A percentile compares a stretch with the other conserved stretches of the same genome.
Evolutionary conservation across 768 basidiomycete species (phyloP).

Genomic region (Pulveroboletus sp.): DNA sequence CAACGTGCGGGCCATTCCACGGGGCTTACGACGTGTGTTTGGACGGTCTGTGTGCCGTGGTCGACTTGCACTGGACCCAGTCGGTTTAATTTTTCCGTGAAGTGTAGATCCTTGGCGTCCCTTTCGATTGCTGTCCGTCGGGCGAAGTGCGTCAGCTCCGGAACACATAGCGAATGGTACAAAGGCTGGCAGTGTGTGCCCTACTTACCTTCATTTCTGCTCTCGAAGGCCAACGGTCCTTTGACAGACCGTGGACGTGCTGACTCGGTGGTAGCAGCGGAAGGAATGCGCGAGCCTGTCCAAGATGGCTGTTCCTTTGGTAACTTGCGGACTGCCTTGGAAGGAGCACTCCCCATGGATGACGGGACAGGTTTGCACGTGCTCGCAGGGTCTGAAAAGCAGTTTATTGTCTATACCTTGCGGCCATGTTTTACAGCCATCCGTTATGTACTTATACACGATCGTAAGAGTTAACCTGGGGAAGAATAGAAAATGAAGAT

Average conservation of each 20-base stretch:
- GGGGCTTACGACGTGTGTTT: constrained; percentile 36
- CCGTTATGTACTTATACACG: constrained; percentile 38
- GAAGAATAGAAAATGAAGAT: constrained; percentile 29
- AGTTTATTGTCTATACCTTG: constrained; percentile 31
- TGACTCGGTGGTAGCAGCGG: constrained; percentile 3
- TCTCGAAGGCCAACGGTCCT: constrained; percentile 44
- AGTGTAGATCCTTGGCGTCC: constrained; percentile 69
- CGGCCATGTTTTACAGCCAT: constrained; percentile 37
- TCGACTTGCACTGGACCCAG: constrained; percentile 71
- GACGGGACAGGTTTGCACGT: neutral
- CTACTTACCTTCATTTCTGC: constrained; percentile 42
- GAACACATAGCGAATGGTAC: neutral
- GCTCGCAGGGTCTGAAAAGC: constrained; percentile 3
- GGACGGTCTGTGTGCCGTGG: constrained; percentile 51
- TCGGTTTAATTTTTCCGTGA: constrained; percentile 56
- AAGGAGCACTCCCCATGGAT: constrained; percentile 57
- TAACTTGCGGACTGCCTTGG: constrained; percentile 55
- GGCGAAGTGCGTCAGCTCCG: neutral
- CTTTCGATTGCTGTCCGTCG: constrained; percentile 46
- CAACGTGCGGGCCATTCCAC: too few relatives aligned
- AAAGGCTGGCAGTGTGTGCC: neutral
- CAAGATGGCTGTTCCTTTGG: constrained; percentile 48
- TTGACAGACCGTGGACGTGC: constrained; percentile 12
- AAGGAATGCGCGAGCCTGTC: constrained; percentile 42
- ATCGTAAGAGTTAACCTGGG: constrained; percentile 29